Conservation (phyloP, 345 rosid genomes). For the Aethionema arabicum region DNA sequence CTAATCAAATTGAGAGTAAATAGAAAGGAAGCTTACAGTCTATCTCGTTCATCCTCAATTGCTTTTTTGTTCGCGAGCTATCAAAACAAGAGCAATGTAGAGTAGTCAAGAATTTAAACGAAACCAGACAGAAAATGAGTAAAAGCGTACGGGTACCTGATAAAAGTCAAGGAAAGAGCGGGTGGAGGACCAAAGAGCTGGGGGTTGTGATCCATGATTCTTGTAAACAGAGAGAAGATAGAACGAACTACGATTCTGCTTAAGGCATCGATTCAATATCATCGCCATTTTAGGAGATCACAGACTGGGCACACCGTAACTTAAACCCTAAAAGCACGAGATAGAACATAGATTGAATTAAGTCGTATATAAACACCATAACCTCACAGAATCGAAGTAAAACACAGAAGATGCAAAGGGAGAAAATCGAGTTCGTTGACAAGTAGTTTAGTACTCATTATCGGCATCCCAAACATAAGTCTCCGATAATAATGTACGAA, state of each 20-base stretch:
- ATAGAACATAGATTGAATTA: too few species aligned
- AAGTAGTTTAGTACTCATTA: too few species aligned
- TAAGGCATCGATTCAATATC: slow-evolving; percentile 46
- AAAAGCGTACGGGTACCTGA: slow-evolving; percentile 40
- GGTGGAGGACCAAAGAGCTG: slow-evolving; percentile 46
- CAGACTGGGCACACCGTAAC: background rate
- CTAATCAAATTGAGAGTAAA: background rate
- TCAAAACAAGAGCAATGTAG: slow-evolving; percentile 14
- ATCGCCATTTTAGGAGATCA: slow-evolving; percentile 45
- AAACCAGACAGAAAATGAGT: background rate
- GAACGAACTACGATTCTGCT: slow-evolving; percentile 33
- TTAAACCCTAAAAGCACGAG: slow-evolving; percentile 30
- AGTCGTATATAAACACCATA: too few species aligned
- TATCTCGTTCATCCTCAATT: slow-evolving; percentile 75
- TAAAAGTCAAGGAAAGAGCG: slow-evolving; percentile 73
- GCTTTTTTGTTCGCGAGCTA: slow-evolving; percentile 76
- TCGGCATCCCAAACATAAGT: too few species aligned
- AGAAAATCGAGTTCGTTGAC: too few species aligned
- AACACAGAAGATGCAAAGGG: too few species aligned
- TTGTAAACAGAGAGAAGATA: slow-evolving; percentile 34
- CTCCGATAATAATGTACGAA: too few species aligned
- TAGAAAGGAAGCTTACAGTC: slow-evolving; percentile 59
- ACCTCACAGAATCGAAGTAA: too few species aligned
- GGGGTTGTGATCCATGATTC: slow-evolving; percentile 42
- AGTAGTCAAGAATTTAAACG: background rate